Evolutionary conservation across 2,329 filamentous ascomycete genomes (phyloP), one percentile per base, ranked within the genome.

Genomic region (Pseudocercospora fijiensis): DNA sequence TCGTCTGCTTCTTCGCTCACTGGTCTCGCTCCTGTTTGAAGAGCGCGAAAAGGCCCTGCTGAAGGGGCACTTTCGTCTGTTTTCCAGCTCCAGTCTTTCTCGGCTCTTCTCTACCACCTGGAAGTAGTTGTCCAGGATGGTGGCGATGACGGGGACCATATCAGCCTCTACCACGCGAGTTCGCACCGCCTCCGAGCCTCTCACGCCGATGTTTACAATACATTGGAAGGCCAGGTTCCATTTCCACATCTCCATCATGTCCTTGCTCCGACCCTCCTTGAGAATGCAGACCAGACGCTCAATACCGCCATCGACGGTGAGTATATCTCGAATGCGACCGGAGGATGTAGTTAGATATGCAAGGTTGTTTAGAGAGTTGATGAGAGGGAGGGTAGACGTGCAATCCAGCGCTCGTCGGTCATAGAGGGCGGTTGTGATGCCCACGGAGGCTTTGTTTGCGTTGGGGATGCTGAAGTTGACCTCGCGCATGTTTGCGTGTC

Each of bases 221-320:
- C 95, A 99, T 79, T 98, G 95, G 78, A 99, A 99, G 59, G 95
- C 95, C 67, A 99, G 85, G 75, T 97, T 99, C 95, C 95, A 99
- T 80, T 98, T 98, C 95, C 95, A 99, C 91, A 96, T 96, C 78
- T 97, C 94, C 94, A 98, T 97, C 88, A 97, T 90, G 77, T 99
- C 94, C 79, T 93, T 96, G 80, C 91, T 97, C 76, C 95, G 86
- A 67, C 95, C 95, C 79, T 96, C 92, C 80, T 99, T 99, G 78
- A 99, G 86, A 75, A 99, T 97, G 85, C 92, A 97, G 76, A 99
- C 91, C 71, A 99, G 83, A 69, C 94, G 84, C 82, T 99, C 95
- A 78, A 99, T 95, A 67, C 95, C 95, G 79, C 95, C 95, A 90
- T 99, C 95, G 80, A 99, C 92, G 62, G 94, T 98, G 69, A 99